Base-by-base conservation (phyloP, 805 yeast genomes). In the Tetrapisispora fleetii region DNA sequence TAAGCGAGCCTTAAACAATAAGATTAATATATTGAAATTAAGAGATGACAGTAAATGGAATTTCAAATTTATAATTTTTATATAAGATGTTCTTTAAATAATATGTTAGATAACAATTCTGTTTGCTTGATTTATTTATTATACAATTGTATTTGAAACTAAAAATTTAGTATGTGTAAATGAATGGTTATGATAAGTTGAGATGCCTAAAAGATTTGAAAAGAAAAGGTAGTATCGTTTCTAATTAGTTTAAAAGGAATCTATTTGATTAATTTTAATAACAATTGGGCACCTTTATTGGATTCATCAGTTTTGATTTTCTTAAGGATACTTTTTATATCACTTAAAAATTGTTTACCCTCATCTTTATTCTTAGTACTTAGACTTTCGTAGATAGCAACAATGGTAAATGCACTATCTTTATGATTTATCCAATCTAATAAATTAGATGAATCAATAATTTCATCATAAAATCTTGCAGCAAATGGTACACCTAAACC, bases 341-440 rank as follows among this genome's bases (percentile, higher is more conserved):
- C 75, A 60, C 79, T 75, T 50, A 71, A 59, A 54, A 85, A 79
- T 30, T 67, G 62, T 50, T 75, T 69, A 39, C 70, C 68, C 33
- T 76, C 73, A 42, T 71, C 68, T 45, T 69, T 70, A 3, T 70
- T 72, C 45, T 70, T 68, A 4, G 43, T 28, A n/a, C 6, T 41
- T 58, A 84, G 71, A 28, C 76, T 75, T 67, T 91, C 97, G 56
- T 73, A 76, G n/a, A 88, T 67, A 0, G 95, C 79, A 45, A 87
- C 90, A 47, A 90, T 72, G 17, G 87, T 85, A 62, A 91, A 91
- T 17, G 95, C 79, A 38, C 93, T 86, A 48, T 74, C 74, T 40
- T 78, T 76, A 37, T 75, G 72, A 52, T 77, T 77, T 41, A 83
- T 76, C 97, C 97, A 91, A 50, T 69, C 72, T 36, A 67, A 68